Evolutionary conservation across 805 yeast genomes (phyloP), one percentile per base, ranked within the genome.

Genomic region (Yamadazyma takamatsuzukensis): DNA sequence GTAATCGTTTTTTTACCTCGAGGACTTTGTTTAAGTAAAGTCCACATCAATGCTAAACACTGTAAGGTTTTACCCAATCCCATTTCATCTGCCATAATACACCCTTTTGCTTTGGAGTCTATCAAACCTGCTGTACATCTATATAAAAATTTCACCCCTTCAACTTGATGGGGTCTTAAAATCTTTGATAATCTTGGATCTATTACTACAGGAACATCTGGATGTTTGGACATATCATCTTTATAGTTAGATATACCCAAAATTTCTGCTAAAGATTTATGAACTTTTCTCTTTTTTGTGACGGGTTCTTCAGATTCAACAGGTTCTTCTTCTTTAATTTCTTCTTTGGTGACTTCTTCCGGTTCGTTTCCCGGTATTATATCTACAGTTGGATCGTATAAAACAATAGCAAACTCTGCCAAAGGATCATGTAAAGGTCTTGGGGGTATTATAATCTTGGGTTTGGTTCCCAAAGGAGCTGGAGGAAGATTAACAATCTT

Each of bases 81-180:
- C 97, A 88, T 88, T 56, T 85, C 97, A 61, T 88, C 97, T 0
- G 97, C 97, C 97, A 90, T 90, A 31, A 90, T 90, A 52, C 97
- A 90, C 3, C 98, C 98, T 49, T 83, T 78, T 0, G 97, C 97
- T 21, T 82, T 69, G 6, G 86, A 74, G 53, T 83, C 87, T 17
- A 81, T 74, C 21, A 89, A 59, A 0, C 98, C 98, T 1, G 96
- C 74, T 0, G 95, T 87, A 58, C 98, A 90, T 34, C 89, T 64
- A 50, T 88, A 93, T 37, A 93, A 61, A 53, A 93, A 93, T 54
- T 85, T 77, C 25, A 90, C 96, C 42, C 98, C 98, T 30, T 90
- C 95, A 4, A 93, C 80, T 56, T 93, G 98, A 66, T 93, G 98
- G 1, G 98, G 98, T 44, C 98, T 74, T 29, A 93, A 65, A 26